These are phyloP conservation scores for Cornus controversa DNA, from an alignment of 148 eudicot genomes.

Conservation along the genomic window DNA sequence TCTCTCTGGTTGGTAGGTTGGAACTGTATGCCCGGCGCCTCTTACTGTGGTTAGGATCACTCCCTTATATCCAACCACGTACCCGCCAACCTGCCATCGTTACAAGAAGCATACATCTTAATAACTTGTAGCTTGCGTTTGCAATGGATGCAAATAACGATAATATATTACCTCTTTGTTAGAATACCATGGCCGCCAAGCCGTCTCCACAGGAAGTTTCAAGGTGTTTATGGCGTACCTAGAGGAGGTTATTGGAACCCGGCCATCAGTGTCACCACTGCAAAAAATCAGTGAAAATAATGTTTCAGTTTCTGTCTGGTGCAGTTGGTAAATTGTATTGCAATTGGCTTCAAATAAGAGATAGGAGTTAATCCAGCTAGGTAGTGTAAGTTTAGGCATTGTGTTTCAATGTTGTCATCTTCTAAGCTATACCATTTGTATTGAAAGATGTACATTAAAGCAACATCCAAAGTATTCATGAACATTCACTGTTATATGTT, in stretches of 20 bases:
- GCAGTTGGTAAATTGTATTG: too few relatives aligned
- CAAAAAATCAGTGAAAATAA: not conserved
- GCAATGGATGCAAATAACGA: not conserved
- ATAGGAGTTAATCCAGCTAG: not conserved
- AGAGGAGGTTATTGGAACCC: conserved; percentile 15
- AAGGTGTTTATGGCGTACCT: conserved; percentile 20
- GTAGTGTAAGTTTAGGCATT: not conserved
- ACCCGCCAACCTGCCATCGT: conserved; percentile 20
- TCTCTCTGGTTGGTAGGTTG: conserved; percentile 29
- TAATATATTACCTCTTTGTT: conserved; percentile 14
- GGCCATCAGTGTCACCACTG: conserved; percentile 22
- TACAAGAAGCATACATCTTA: not conserved
- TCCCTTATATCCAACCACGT: conserved; percentile 17
- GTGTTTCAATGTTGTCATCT: too few relatives aligned
- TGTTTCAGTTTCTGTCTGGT: not conserved
- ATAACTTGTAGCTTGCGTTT: not conserved
- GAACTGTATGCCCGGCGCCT: conserved; percentile 26
- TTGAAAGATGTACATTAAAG: not conserved
- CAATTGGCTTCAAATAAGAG: too few relatives aligned
- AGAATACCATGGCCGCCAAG: conserved; percentile 25
- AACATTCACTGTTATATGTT: too few relatives aligned
- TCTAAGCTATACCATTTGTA: not conserved
- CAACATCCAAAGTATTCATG: not conserved
- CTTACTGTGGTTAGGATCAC: conserved; percentile 9
- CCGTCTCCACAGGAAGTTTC: conserved; percentile 14